These are phyloP conservation scores for Coemansia sp. DNA, from an alignment of 371 early-diverging fungal species.

Conservation along the genomic window DNA sequence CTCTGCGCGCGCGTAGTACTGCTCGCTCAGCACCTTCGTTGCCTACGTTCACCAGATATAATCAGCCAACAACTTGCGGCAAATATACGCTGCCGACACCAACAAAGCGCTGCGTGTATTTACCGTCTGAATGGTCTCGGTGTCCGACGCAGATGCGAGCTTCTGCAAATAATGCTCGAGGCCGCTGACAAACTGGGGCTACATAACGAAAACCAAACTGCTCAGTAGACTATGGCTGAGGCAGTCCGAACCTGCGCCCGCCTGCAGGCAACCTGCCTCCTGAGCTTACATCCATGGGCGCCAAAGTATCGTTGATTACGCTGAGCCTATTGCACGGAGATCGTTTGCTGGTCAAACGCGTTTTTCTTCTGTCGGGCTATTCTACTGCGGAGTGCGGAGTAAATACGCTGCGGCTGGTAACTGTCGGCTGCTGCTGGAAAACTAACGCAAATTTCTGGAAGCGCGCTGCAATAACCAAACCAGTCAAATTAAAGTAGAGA, in stretches of 20 bases:
- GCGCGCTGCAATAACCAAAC: too few relatives aligned
- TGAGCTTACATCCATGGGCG: slow-evolving; percentile 1
- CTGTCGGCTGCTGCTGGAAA: too few relatives aligned
- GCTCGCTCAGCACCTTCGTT: slow-evolving; percentile 66
- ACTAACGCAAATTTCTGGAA: too few relatives aligned
- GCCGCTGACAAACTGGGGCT: slow-evolving; percentile 38
- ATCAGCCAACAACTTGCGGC: too few relatives aligned
- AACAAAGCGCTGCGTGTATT: neutral
- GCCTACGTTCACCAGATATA: neutral
- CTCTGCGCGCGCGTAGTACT: slow-evolving; percentile 61
- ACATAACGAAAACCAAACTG: neutral
- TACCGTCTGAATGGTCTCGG: slow-evolving; percentile 46
- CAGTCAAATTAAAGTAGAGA: too few relatives aligned
- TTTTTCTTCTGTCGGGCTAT: neutral
- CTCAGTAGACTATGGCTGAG: neutral
- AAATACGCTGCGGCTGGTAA: too few relatives aligned
- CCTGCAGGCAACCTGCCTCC: neutral
- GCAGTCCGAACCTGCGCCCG: neutral
- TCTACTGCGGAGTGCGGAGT: slow-evolving; percentile 2
- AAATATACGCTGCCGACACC: neutral
- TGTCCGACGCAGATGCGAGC: slow-evolving; percentile 36
- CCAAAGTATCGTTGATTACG: neutral
- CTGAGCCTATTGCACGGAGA: neutral
- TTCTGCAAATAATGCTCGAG: slow-evolving; percentile 40
- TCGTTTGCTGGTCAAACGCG: neutral